phyloP scores from a whole-genome alignment of 768 basidiomycete genomes.

The Lactifluus subvellereus region DNA sequence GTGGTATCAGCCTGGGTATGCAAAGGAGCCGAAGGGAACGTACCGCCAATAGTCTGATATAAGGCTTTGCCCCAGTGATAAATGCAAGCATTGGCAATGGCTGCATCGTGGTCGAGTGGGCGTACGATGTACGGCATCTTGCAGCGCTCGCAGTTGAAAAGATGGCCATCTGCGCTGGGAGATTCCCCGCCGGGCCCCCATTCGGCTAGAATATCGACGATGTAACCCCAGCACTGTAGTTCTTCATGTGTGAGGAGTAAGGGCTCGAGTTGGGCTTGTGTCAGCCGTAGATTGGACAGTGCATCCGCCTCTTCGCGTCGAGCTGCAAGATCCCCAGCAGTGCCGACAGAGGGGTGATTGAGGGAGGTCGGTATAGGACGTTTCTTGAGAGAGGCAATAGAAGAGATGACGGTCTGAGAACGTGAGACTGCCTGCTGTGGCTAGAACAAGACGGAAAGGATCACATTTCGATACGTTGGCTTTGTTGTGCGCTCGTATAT shows the following conservation, averaged over 20 bases:
- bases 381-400: conserved; percentile 47
- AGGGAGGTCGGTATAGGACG: conserved; percentile 50
- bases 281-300: conserved; percentile 45
- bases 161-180: conserved; percentile 56
- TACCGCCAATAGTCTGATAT: conserved; percentile 60
- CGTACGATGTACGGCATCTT: conserved; percentile 56
- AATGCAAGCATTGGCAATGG: conserved; percentile 58
- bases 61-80: conserved; percentile 81
- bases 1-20: background rate
- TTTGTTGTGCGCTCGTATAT: conserved; percentile 71
- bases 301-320: conserved; percentile 38
- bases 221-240: conserved; percentile 63
- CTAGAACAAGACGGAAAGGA: conserved; percentile 21
- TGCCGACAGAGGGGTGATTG: conserved; percentile 72
- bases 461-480: conserved; percentile 76
- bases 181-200: conserved; percentile 54
- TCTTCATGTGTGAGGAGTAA: conserved; percentile 54
- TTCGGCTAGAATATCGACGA: conserved; percentile 54
- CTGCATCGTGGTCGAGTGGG: conserved; percentile 26
- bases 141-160: conserved; percentile 78
- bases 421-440: conserved; percentile 12
- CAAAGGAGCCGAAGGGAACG: conserved; percentile 23
- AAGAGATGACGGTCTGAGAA: conserved; percentile 45
- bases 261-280: conserved; percentile 46
- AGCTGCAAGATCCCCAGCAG: conserved; percentile 54